Evolutionary conservation across 306 rosid genomes (phyloP).

Genomic region (apple (Malus domestica)): ASM211411v1 NC_041800.1:12173001-12173500

Average conservation of each 20-base stretch:
- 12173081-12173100: constrained; percentile 49
- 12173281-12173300: too few species aligned
- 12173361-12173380: too few species aligned
- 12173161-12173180: not conserved
- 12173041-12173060: constrained; percentile 44
- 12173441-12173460: constrained; percentile 25
- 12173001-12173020: constrained; percentile 51
- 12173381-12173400: not conserved
- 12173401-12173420: constrained; percentile 2
- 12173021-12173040: constrained; percentile 41
- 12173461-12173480: constrained; percentile 33
- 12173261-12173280: too few species aligned
- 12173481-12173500: constrained; percentile 48
- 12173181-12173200: not conserved
- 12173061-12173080: constrained; percentile 50
- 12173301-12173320: too few species aligned
- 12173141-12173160: constrained; percentile 20
- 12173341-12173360: too few species aligned
- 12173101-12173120: constrained; percentile 33
- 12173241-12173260: too few species aligned
- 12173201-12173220: not conserved
- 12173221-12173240: too few species aligned
- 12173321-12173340: too few species aligned
- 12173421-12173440: not conserved
- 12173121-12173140: constrained; percentile 46